Percentiles rank a stretch among this genome's conserved stretches.
These are phyloP conservation scores for Arabidopsis arenosa DNA, from an alignment of 345 rosid genomes.

Conservation along the genomic window DNA sequence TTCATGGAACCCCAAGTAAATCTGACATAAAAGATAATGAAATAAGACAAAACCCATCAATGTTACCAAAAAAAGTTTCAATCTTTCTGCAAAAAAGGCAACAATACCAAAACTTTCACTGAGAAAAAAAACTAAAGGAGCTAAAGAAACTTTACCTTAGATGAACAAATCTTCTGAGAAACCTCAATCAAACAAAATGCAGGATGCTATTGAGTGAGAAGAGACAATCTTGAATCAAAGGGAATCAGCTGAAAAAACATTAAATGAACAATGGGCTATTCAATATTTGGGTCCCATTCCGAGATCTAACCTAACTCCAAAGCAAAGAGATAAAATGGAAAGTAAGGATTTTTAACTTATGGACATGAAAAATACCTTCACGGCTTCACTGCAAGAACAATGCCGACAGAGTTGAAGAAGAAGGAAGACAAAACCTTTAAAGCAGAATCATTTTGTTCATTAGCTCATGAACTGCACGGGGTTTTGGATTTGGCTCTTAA, in stretches of 20 bases:
- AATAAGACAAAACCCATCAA: conserved; percentile 23
- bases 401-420: conserved; percentile 46
- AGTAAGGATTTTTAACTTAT: conserved; percentile 48
- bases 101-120: background rate
- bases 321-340: conserved; percentile 32
- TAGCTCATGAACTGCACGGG: conserved; percentile 31
- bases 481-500: conserved; percentile 33
- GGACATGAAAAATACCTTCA: conserved; percentile 13
- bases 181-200: conserved; percentile 30
- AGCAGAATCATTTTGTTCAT: conserved; percentile 39
- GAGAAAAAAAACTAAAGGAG: background rate
- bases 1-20: conserved; percentile 35
- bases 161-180: conserved; percentile 37
- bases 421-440: conserved; percentile 47
- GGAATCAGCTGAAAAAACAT: conserved; percentile 47
- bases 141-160: conserved; percentile 21
- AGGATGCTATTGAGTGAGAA: conserved; percentile 37
- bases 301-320: conserved; percentile 47
- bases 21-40: conserved; percentile 33
- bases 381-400: conserved; percentile 50
- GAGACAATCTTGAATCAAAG: conserved; percentile 40
- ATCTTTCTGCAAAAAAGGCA: background rate
- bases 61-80: conserved; percentile 6
- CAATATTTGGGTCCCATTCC: conserved; percentile 45
- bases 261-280: conserved; percentile 50